These are phyloP conservation scores for Avena eriantha DNA, from an alignment of 176 grass and related monocot genomes.

Conservation along the genomic window DNA sequence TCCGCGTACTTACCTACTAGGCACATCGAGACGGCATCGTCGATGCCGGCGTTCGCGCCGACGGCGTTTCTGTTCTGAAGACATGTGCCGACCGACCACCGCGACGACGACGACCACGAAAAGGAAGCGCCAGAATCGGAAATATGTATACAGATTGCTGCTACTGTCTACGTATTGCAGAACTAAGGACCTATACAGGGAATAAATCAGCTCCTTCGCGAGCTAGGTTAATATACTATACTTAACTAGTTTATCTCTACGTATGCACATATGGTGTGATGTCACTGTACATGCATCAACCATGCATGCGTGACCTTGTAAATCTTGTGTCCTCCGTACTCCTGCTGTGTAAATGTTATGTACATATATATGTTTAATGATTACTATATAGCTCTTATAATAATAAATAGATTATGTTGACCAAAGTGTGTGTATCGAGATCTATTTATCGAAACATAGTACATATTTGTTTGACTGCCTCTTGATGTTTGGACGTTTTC, in stretches of 20 bases:
- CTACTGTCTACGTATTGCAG: slow-evolving; percentile 46
- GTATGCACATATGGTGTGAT: not conserved
- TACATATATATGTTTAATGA: not conserved
- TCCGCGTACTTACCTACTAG: too few species aligned
- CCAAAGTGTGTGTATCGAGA: too few species aligned
- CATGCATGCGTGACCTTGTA: slow-evolving; percentile 28
- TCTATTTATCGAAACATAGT: too few species aligned
- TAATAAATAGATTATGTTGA: not conserved
- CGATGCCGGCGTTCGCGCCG: slow-evolving; percentile 53
- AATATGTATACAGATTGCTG: slow-evolving; percentile 39
- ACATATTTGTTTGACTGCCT: too few species aligned
- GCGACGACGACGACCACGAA: not conserved
- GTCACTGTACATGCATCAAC: slow-evolving; percentile 12
- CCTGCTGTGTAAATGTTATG: slow-evolving; percentile 24
- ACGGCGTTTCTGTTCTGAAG: slow-evolving; percentile 59
- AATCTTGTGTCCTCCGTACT: not conserved
- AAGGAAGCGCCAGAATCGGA: not conserved
- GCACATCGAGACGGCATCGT: slow-evolving; percentile 48
- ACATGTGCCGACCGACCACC: not conserved
- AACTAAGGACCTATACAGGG: slow-evolving; percentile 47
- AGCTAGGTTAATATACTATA: not conserved
- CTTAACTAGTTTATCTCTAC: not conserved
- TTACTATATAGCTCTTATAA: not conserved
- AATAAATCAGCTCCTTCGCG: slow-evolving; percentile 24
- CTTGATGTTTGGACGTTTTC: too few species aligned